phyloP scores from a whole-genome alignment of 1,284 basidiomycete genomes.

The Moesziomyces sp. region DNA sequence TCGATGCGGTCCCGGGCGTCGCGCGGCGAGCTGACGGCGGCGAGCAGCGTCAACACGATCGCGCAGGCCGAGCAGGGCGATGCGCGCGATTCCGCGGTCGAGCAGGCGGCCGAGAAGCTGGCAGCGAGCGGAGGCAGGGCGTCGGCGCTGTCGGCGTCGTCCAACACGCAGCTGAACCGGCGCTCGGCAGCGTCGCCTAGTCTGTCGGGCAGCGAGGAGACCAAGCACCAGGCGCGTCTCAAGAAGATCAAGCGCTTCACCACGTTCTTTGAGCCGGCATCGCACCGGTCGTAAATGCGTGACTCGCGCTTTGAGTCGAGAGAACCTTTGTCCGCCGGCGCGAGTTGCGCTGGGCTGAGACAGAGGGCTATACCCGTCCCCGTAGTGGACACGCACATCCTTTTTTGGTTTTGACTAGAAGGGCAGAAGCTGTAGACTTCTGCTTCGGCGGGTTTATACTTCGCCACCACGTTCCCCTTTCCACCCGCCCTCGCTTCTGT shows the following conservation, averaged over 20 bases:
- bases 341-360: slow-evolving; percentile 4
- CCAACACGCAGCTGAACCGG: slow-evolving; percentile 28
- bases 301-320: too few relatives aligned
- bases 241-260: slow-evolving; percentile 60
- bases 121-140: slow-evolving; percentile 11
- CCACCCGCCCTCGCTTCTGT: too few relatives aligned
- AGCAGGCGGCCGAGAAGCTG: slow-evolving; percentile 18
- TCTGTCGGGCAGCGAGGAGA: slow-evolving; percentile 46
- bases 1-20: slow-evolving; percentile 36
- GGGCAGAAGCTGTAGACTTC: too few relatives aligned
- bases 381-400: not conserved
- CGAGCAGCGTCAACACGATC: slow-evolving; percentile 28
- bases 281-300: slow-evolving; percentile 18
- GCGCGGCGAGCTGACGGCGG: slow-evolving; percentile 30
- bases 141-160: slow-evolving; percentile 17
- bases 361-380: slow-evolving; percentile 34
- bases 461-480: too few relatives aligned
- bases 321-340: slow-evolving; percentile 18
- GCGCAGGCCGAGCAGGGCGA: slow-evolving; percentile 9
- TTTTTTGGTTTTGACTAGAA: not conserved
- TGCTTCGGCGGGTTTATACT: too few relatives aligned
- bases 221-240: slow-evolving; percentile 40
- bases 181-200: slow-evolving; percentile 39
- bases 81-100: slow-evolving; percentile 13
- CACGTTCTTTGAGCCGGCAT: slow-evolving; percentile 45